phyloP scores from a whole-genome alignment of 352 stramenopile species.

The Aphanomyces stellatus region DNA sequence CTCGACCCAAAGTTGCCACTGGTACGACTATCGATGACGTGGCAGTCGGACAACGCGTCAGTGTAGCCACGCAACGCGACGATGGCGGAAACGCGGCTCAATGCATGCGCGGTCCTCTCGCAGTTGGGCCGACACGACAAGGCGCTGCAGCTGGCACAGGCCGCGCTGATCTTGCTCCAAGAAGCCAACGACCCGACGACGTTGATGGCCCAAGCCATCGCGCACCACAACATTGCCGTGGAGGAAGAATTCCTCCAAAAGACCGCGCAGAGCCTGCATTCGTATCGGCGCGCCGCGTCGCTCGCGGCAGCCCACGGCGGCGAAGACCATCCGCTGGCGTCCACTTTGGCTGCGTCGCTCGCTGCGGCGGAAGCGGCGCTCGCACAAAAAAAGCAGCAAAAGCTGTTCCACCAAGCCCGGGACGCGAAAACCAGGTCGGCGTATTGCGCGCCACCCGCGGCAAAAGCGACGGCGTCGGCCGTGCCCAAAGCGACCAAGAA shows the following conservation, averaged over 20 bases:
- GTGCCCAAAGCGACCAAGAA: background rate
- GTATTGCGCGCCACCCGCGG: background rate
- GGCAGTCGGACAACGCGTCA: background rate
- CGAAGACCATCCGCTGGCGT: background rate
- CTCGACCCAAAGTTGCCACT: conserved; percentile 72
- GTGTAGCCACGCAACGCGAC: conserved; percentile 22
- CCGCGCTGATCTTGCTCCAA: conserved; percentile 87
- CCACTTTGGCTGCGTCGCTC: background rate
- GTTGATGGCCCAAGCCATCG: conserved; percentile 87
- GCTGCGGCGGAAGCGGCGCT: background rate
- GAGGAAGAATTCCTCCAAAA: conserved; percentile 93
- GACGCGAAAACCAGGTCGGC: background rate
- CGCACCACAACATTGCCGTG: conserved; percentile 95
- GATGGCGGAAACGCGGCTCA: conserved; percentile 90
- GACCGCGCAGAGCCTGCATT: conserved; percentile 80
- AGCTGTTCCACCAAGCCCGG: background rate
- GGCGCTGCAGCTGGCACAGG: conserved; percentile 86
- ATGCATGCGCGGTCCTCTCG: conserved; percentile 91
- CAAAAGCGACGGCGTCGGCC: background rate
- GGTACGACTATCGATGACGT: too few species aligned
- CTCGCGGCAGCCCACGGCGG: background rate
- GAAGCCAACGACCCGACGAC: conserved; percentile 32
- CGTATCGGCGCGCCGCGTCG: conserved; percentile 41
- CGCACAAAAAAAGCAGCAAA: conserved; percentile 3
- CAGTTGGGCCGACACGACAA: conserved; percentile 85